Evolutionary conservation across 208 protist genomes (phyloP).

Genomic region (Crithidia sp.): DNA sequence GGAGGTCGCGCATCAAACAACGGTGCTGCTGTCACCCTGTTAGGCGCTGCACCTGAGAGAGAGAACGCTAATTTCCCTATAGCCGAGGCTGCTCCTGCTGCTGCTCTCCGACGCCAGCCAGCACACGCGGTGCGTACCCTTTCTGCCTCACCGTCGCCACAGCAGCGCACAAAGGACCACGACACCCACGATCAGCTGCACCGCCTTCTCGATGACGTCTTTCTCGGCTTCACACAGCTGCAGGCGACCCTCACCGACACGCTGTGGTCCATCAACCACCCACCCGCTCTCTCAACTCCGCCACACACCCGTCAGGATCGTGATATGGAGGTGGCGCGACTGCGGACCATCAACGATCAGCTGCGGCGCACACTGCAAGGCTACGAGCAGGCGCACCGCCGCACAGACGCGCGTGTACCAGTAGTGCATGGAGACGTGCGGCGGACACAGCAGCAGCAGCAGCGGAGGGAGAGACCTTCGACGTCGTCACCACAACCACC

Average conservation of each 20-base stretch:
- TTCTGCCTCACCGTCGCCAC: no score
- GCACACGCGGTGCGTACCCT: no score
- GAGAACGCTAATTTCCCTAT: no score
- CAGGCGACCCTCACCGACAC: conserved; percentile 28
- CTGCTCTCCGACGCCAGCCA: no score
- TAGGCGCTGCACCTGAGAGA: no score
- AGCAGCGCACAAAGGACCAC: no score
- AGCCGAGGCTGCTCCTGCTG: no score
- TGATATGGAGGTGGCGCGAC: conserved; percentile 22
- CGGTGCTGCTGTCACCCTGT: no score
- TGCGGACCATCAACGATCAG: conserved; percentile 29
- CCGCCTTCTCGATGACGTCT: conserved; percentile 17
- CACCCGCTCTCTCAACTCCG: conserved; percentile 24
- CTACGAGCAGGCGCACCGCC: conserved; percentile 16
- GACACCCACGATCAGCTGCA: conserved; percentile 10
- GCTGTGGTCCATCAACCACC: conserved; percentile 10
- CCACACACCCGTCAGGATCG: conserved; percentile 11
- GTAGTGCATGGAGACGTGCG: no score
- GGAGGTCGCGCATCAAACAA: not conserved
- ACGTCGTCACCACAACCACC: not conserved
- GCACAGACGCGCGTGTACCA: not conserved
- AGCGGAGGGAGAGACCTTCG: no score
- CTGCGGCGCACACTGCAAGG: conserved; percentile 23
- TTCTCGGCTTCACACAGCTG: conserved; percentile 26
- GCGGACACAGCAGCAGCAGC: no score